These are phyloP conservation scores for Pleurotus sapidus DNA, from an alignment of 768 basidiomycete species.

Conservation along the genomic window DNA sequence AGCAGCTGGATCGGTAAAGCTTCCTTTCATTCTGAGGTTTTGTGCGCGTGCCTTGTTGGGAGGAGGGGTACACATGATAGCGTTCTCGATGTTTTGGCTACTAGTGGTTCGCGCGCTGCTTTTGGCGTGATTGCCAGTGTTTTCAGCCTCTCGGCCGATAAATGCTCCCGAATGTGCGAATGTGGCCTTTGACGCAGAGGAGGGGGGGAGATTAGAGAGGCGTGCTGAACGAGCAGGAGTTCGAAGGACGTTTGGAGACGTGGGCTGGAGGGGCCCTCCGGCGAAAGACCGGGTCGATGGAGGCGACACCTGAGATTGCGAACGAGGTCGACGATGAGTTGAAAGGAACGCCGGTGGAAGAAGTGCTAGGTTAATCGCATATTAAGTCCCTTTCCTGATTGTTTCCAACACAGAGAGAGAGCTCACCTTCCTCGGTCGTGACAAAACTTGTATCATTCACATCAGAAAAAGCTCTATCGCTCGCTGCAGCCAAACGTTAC, in stretches of 20 bases:
- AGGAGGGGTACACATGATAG: constrained; percentile 53
- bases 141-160: neutral
- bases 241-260: constrained; percentile 33
- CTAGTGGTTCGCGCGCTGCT: constrained; percentile 17
- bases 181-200: neutral
- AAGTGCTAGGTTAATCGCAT: constrained; percentile 22
- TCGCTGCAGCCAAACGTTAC: constrained; percentile 28
- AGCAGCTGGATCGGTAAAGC: constrained; percentile 69
- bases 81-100: constrained; percentile 24
- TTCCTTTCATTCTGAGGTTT: constrained; percentile 65
- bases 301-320: constrained; percentile 52
- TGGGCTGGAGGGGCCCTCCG: constrained; percentile 23
- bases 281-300: constrained; percentile 15
- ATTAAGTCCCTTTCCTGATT: constrained; percentile 24
- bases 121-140: neutral
- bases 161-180: constrained; percentile 9
- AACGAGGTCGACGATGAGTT: constrained; percentile 51
- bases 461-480: constrained; percentile 48
- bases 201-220: constrained; percentile 29
- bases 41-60: constrained; percentile 53
- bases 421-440: constrained; percentile 48
- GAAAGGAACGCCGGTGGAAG: constrained; percentile 59
- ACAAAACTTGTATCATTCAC: constrained; percentile 44
- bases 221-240: constrained; percentile 23
- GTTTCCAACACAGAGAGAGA: constrained; percentile 12